Percentiles rank a stretch among this genome's conserved stretches.
These are phyloP conservation scores for Cyclotella baltica DNA, from an alignment of 108 stramenopile species.

Conservation along the genomic window DNA sequence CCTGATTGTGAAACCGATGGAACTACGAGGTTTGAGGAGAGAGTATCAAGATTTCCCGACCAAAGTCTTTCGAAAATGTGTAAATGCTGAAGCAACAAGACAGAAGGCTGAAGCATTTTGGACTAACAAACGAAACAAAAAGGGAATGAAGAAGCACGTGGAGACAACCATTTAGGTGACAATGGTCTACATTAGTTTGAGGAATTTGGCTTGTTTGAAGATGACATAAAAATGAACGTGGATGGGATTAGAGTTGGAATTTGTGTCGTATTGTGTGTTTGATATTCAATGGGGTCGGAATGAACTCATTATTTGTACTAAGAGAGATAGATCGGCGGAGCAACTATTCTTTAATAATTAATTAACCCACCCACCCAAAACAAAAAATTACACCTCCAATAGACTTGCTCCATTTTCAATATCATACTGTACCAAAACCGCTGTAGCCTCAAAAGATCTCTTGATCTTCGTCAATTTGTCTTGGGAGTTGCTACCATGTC, in stretches of 20 bases:
- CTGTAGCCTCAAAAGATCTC: constrained; percentile 37
- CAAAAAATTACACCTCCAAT: constrained; percentile 42
- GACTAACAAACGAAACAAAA: background rate
- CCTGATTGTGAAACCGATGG: background rate
- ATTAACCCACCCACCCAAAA: no score
- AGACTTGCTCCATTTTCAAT: constrained; percentile 40
- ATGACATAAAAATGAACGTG: no score
- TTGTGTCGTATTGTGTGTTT: no score
- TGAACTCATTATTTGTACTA: no score
- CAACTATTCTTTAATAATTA: no score
- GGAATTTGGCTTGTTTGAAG: no score
- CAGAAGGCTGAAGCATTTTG: background rate
- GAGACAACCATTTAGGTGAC: no score
- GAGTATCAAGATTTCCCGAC: background rate
- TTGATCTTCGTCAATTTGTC: constrained; percentile 28
- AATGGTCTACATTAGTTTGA: no score
- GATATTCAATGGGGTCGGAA: no score
- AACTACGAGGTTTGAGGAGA: background rate
- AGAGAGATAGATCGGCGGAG: no score
- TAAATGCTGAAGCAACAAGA: background rate
- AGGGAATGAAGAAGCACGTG: background rate
- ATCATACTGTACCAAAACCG: constrained; percentile 48
- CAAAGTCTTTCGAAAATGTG: background rate
- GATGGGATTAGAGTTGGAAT: no score
- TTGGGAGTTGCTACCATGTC: constrained; percentile 13